phyloP scores from a whole-genome alignment of 2,329 filamentous ascomycete genomes.

The Alternaria viburni region DNA sequence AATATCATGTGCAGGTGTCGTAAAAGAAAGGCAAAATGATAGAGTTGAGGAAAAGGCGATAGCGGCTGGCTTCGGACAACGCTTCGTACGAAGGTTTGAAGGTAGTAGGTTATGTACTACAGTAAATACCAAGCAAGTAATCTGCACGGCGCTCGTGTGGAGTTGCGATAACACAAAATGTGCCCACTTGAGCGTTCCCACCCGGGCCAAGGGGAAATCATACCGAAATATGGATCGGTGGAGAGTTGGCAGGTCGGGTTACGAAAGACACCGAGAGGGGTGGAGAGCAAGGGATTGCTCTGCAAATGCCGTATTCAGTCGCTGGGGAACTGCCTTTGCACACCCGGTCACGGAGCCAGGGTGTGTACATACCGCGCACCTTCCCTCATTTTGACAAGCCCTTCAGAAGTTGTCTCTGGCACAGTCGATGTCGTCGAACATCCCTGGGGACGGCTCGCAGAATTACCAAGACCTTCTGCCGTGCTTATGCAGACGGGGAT shows the following conservation, averaged over 20 bases:
- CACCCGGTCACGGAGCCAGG: not conserved
- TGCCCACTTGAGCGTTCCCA: not conserved
- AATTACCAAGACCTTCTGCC: not conserved
- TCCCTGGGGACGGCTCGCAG: not conserved
- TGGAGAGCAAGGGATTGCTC: not conserved
- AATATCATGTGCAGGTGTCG: not conserved
- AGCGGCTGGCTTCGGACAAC: not conserved
- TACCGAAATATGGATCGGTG: slow-evolving; percentile 7
- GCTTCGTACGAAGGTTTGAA: not conserved
- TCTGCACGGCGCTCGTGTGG: not conserved
- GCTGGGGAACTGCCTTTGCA: not conserved
- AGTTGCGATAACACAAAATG: slow-evolving; percentile 1
- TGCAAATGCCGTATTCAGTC: not conserved
- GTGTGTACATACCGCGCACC: not conserved
- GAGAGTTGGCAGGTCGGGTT: not conserved
- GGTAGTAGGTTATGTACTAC: slow-evolving; percentile 7
- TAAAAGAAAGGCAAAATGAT: not conserved
- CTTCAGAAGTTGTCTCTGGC: not conserved
- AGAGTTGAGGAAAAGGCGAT: not conserved
- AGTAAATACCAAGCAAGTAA: not conserved
- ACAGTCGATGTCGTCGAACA: not conserved
- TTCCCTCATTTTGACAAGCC: not conserved
- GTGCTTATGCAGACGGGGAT: not conserved
- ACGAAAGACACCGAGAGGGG: not conserved
- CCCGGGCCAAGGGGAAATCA: slow-evolving; percentile 6